Percentiles rank a stretch among this genome's conserved stretches.
phyloP scores from a whole-genome alignment of 2,329 filamentous ascomycete species.

The Gyromitra esculenta region DNA sequence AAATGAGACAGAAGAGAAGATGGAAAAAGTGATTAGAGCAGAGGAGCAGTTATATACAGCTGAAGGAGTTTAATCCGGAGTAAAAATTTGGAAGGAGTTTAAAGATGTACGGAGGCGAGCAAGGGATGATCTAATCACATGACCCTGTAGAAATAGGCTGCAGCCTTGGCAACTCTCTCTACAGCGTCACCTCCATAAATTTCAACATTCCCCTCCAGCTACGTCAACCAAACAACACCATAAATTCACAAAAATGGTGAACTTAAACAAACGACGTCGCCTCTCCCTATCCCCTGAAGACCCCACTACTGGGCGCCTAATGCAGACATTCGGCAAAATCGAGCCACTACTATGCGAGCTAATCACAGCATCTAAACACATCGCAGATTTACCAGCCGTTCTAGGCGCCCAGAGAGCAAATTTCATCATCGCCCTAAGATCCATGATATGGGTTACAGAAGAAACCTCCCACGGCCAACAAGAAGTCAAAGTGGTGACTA shows the following conservation, averaged over 20 bases:
- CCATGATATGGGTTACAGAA: conserved; percentile 11
- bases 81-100: no score
- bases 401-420: background rate
- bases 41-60: no score
- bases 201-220: background rate
- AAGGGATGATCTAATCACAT: background rate
- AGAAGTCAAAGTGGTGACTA: background rate
- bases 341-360: conserved; percentile 25
- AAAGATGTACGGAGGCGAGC: no score
- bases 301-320: background rate
- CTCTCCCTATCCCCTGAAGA: background rate
- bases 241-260: background rate
- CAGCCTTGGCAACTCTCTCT: no score
- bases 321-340: conserved; percentile 11
- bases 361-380: background rate
- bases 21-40: no score
- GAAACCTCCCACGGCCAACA: background rate
- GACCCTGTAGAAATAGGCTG: background rate
- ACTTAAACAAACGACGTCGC: conserved; percentile 3
- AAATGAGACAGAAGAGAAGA: no score
- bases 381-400: background rate
- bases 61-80: no score
- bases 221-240: background rate
- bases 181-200: background rate
- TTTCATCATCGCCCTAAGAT: conserved; percentile 5